phyloP scores from a whole-genome alignment of 805 yeast genomes.

The Pichia manshurica region DNA sequence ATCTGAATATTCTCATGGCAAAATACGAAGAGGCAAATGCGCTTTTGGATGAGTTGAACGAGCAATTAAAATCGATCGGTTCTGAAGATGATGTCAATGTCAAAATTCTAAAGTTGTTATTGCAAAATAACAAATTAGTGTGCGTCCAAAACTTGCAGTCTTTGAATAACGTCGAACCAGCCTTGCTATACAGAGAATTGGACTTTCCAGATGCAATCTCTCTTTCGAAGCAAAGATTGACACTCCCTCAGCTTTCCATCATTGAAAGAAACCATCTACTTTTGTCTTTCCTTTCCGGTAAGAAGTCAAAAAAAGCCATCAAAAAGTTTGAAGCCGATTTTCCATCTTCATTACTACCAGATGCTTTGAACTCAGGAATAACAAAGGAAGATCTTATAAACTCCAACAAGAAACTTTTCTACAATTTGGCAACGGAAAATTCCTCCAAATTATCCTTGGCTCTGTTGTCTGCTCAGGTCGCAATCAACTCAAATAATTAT shows the following conservation, averaged over 20 bases:
- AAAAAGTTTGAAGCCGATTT: conserved; percentile 17
- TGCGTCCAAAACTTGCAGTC: conserved; percentile 12
- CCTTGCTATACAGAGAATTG: conserved; percentile 27
- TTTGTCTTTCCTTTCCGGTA: conserved; percentile 37
- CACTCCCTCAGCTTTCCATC: conserved; percentile 35
- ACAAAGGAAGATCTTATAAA: background rate
- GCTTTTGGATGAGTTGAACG: conserved; percentile 34
- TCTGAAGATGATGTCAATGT: conserved; percentile 28
- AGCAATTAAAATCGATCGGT: conserved; percentile 4
- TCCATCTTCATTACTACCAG: conserved; percentile 21
- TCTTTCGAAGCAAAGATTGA: conserved; percentile 28
- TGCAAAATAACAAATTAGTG: conserved; percentile 40
- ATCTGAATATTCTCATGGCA: conserved; percentile 38
- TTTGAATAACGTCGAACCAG: background rate
- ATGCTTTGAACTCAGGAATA: conserved; percentile 13
- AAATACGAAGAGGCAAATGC: conserved; percentile 30
- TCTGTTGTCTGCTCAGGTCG: conserved; percentile 33
- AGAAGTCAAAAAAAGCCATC: conserved; percentile 20
- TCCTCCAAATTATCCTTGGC: conserved; percentile 28
- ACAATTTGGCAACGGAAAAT: conserved; percentile 30
- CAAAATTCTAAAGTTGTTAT: conserved; percentile 35
- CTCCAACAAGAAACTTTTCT: conserved; percentile 26
- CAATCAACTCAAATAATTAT: conserved; percentile 25
- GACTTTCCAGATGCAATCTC: conserved; percentile 28
- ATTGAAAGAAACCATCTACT: conserved; percentile 41